Base-by-base conservation (phyloP, 257 asterid genomes). In the Lycium ferocissimum region DNA sequence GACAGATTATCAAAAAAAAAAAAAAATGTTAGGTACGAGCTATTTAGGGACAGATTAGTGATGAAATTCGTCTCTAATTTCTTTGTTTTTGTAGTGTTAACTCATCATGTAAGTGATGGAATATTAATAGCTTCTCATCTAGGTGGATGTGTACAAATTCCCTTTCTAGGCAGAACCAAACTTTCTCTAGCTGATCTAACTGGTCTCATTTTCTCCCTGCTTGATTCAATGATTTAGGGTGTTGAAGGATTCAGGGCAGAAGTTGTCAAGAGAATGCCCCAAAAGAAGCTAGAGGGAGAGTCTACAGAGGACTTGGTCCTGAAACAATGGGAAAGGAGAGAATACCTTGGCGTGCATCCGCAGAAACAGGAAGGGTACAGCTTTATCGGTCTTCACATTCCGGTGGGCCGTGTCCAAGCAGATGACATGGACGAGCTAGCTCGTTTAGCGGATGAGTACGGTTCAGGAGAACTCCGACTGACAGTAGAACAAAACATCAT, bases 341-440 rank as follows among this genome's bases (percentile, higher is more conserved):
- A 95, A 82, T 93, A 92, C 69, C 88, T 93, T 5, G 99, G 99
- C 7, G 92, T 87, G 13, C 92, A 95, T 56, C 96, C 98, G 26
- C 98, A 96, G 85, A 96, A 95, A 89, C 98, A 94, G 80, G 82
- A 93, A 83, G 97, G 97, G n/a, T 89, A 82, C 57, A 94, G 97
- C 93, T 96, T 92, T 51, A 92, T 95, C 0, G 99, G 99, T 43
- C 86, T 95, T 75, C 98, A 95, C 91, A 86, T 96, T 67, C 99
- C 99, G 0, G 98, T 95, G 0, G 99, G 99, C 22, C 98, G 99
- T 5, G 83, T 96, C 82, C 97, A 95, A 84, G 98, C 96, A 0
- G 97, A 96, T 58, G 97, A 95, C 83, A 96, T 96, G 98, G 94
- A 94, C 15, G 98, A 94, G 92, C 95, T 96, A 4, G 98, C 99